Conservation (phyloP, 192 early-diverging fungal species). For the Haplosporangium gracile region DNA sequence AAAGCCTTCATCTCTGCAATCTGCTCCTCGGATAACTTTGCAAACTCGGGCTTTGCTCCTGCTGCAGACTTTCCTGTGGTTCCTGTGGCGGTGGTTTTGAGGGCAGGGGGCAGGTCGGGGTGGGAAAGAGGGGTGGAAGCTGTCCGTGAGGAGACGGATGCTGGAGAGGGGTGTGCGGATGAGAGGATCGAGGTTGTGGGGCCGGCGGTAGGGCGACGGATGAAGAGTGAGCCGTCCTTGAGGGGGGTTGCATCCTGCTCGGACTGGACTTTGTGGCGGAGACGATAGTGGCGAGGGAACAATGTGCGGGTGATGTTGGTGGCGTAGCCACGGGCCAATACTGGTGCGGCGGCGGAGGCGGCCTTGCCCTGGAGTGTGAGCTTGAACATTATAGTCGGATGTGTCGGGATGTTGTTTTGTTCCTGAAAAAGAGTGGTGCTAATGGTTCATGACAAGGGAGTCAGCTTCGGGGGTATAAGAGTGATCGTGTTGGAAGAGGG, state of each 20-base stretch:
- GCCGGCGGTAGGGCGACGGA: constrained; percentile 50
- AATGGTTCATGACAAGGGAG: background rate
- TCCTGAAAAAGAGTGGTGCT: background rate
- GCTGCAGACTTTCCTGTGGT: background rate
- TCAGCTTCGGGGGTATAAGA: background rate
- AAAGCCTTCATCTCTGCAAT: constrained; percentile 48
- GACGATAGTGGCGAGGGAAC: constrained; percentile 54
- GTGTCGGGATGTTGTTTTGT: background rate
- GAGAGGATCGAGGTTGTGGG: constrained; percentile 56
- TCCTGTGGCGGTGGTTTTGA: constrained; percentile 15
- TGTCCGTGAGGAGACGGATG: constrained; percentile 43
- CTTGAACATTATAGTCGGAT: constrained; percentile 37
- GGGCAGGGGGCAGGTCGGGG: constrained; percentile 42
- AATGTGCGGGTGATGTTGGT: constrained; percentile 47
- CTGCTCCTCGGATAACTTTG: constrained; percentile 36
- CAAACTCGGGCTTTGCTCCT: constrained; percentile 32
- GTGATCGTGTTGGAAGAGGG: background rate
- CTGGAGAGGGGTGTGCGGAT: constrained; percentile 40
- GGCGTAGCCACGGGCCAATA: constrained; percentile 35
- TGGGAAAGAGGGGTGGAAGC: constrained; percentile 39
- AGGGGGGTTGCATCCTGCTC: constrained; percentile 39
- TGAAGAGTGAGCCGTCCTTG: constrained; percentile 45
- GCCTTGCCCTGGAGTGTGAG: constrained; percentile 3
- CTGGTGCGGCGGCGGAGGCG: constrained; percentile 12
- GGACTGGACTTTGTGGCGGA: constrained; percentile 41